Conservation (phyloP, 176 grass and related monocot species). For the Canna indica region DNA sequence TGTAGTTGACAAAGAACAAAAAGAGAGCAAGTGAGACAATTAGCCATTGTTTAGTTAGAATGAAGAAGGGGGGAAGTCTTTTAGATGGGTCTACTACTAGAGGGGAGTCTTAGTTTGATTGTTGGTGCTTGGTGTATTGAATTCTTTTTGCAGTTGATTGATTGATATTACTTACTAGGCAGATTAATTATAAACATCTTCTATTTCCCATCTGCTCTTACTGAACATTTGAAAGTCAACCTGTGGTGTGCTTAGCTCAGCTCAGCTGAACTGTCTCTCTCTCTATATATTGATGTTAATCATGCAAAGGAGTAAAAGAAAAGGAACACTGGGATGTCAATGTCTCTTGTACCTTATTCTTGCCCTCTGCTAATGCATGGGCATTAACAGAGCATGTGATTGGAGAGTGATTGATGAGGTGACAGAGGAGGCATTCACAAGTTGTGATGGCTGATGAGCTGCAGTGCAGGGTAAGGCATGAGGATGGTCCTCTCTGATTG, state of each 20-base stretch:
- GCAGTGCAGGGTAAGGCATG: neutral
- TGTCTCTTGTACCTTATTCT: neutral
- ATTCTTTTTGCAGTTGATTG: conserved; percentile 25
- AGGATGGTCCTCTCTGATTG: neutral
- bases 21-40: neutral
- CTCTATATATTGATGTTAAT: too few species aligned
- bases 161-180: conserved; percentile 1
- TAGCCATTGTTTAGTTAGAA: conserved; percentile 3
- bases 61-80: neutral
- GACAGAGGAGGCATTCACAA: neutral
- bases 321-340: too few species aligned
- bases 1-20: conserved; percentile 7
- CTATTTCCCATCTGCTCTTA: too few species aligned
- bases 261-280: too few species aligned
- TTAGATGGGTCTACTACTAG: neutral
- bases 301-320: too few species aligned
- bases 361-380: neutral
- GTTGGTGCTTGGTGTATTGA: conserved; percentile 23
- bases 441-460: too few species aligned
- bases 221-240: too few species aligned
- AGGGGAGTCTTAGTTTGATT: conserved; percentile 7
- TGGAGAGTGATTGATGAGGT: neutral
- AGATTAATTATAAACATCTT: conserved; percentile 1
- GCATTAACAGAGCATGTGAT: neutral
- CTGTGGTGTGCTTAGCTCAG: too few species aligned